Evolutionary conservation across 139 green algal species (phyloP).

Genomic region (Axilococcus clingmanii): DNA sequence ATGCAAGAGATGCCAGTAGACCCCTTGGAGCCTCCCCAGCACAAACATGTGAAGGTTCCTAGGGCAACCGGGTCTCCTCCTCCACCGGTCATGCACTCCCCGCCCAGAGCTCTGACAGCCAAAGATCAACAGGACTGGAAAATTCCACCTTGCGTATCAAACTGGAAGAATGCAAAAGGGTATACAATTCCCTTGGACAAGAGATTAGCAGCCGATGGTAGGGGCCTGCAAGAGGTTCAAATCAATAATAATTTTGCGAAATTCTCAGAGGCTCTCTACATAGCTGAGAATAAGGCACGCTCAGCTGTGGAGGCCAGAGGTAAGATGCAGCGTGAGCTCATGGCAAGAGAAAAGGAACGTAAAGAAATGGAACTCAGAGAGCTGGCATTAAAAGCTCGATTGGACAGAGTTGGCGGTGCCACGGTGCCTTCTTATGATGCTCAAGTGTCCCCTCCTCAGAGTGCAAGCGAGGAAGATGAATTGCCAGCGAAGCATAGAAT

Average conservation of each 20-base stretch:
- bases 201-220: constrained; percentile 91
- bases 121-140: constrained; percentile 96
- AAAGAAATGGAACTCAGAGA: constrained; percentile 91
- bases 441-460: constrained; percentile 2
- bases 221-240: constrained; percentile 85
- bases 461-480: constrained; percentile 12
- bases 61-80: constrained; percentile 76
- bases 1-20: constrained; percentile 95
- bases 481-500: neutral
- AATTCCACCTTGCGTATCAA: constrained; percentile 95
- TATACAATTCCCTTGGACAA: constrained; percentile 99
- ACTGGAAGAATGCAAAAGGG: constrained; percentile 97
- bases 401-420: constrained; percentile 53
- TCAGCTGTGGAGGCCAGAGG: constrained; percentile 55
- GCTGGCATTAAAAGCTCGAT: constrained; percentile 80
- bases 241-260: constrained; percentile 95
- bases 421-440: neutral
- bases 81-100: constrained; percentile 94
- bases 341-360: constrained; percentile 70
- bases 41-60: constrained; percentile 69
- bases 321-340: constrained; percentile 80
- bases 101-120: constrained; percentile 70
- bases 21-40: constrained; percentile 95
- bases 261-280: constrained; percentile 86
- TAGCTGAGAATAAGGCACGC: constrained; percentile 88